Evolutionary conservation across 1,284 basidiomycete species (phyloP).

Genomic region (Sutorius eximius): DNA sequence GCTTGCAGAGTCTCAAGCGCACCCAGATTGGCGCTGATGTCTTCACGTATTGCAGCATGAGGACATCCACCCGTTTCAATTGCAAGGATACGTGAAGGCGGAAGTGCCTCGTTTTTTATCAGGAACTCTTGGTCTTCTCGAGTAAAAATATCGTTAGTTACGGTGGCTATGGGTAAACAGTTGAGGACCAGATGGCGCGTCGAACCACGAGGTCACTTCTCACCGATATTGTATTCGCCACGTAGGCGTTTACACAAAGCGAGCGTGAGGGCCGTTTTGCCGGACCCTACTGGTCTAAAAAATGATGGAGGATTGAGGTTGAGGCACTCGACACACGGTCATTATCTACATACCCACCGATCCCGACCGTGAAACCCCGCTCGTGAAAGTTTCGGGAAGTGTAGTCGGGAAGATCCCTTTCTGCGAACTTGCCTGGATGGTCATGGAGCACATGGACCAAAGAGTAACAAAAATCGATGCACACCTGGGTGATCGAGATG

Average conservation of each 20-base stretch:
- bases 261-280: constrained; percentile 94
- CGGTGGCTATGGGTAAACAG: constrained; percentile 62
- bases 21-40: constrained; percentile 95
- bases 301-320: constrained; percentile 5
- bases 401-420: constrained; percentile 92
- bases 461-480: constrained; percentile 16
- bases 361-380: constrained; percentile 94
- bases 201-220: constrained; percentile 11
- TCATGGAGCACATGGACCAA: constrained; percentile 7
- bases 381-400: constrained; percentile 84
- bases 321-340: neutral
- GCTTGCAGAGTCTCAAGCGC: constrained; percentile 94
- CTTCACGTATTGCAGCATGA: constrained; percentile 94
- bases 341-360: constrained; percentile 75
- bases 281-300: constrained; percentile 89
- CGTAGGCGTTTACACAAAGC: constrained; percentile 88
- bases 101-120: constrained; percentile 88
- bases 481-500: constrained; percentile 84
- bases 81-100: constrained; percentile 84
- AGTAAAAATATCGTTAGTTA: constrained; percentile 98
- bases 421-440: constrained; percentile 80
- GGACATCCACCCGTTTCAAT: constrained; percentile 98
- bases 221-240: constrained; percentile 87
- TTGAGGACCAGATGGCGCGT: constrained; percentile 10
- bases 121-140: constrained; percentile 97